Conservation (phyloP, 2,329 filamentous ascomycete species). For the Furcasterigmium furcatum region DNA sequence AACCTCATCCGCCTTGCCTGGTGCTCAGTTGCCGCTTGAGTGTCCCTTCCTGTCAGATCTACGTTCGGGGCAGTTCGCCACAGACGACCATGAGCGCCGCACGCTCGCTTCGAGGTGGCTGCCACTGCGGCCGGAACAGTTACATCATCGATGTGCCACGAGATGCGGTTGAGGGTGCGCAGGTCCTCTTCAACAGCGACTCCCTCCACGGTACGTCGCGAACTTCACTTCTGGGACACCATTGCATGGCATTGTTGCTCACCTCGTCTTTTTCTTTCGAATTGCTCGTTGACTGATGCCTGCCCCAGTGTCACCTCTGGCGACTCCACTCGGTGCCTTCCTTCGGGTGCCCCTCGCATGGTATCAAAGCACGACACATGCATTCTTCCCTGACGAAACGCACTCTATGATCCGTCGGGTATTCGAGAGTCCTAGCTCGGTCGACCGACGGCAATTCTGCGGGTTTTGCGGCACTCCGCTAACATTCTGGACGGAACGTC, state of each 20-base stretch:
- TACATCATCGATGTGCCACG: constrained; percentile 72
- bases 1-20: no score
- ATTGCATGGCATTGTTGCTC: no score
- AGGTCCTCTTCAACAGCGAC: constrained; percentile 73
- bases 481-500: constrained; percentile 77
- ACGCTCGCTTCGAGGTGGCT: constrained; percentile 67
- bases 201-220: constrained; percentile 69
- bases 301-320: constrained; percentile 50
- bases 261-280: no score
- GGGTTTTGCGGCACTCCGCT: constrained; percentile 88
- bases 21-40: no score
- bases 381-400: constrained; percentile 77
- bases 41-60: no score
- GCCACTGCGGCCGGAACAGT: constrained; percentile 81
- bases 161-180: constrained; percentile 50
- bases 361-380: constrained; percentile 73
- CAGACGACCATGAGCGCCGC: constrained; percentile 38
- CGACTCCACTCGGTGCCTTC: constrained; percentile 73
- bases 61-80: no score
- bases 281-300: no score
- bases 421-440: constrained; percentile 53
- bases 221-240: no score
- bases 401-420: constrained; percentile 62
- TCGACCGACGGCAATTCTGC: constrained; percentile 72
- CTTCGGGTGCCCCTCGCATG: constrained; percentile 77